These are phyloP conservation scores for Colletotrichum plurivorum DNA, from an alignment of 2,329 filamentous ascomycete species.

Conservation along the genomic window DNA sequence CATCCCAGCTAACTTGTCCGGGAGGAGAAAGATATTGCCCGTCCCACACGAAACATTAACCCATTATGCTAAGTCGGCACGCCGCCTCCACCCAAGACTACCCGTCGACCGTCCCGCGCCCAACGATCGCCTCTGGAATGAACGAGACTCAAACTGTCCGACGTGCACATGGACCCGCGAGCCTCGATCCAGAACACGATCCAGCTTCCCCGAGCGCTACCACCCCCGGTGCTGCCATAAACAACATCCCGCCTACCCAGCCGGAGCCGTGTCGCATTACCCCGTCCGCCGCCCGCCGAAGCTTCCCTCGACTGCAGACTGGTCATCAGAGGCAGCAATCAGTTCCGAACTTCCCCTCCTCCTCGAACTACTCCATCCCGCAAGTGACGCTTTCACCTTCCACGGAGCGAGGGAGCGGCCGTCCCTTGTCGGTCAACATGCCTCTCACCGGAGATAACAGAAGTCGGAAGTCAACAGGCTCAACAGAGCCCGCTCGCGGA, in stretches of 20 bases:
- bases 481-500: slow-evolving; percentile 46
- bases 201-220: slow-evolving; percentile 30
- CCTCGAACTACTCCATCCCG: slow-evolving; percentile 24
- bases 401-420: slow-evolving; percentile 45
- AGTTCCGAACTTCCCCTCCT: slow-evolving; percentile 52
- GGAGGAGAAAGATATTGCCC: slow-evolving; percentile 40
- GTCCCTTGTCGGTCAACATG: slow-evolving; percentile 52
- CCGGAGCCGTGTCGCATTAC: slow-evolving; percentile 27
- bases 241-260: slow-evolving; percentile 37
- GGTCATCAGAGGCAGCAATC: slow-evolving; percentile 53
- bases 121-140: slow-evolving; percentile 39
- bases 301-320: slow-evolving; percentile 21
- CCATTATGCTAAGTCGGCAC: slow-evolving; percentile 53
- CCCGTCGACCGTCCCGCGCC: slow-evolving; percentile 42
- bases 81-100: slow-evolving; percentile 45
- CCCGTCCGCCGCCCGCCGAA: slow-evolving; percentile 21
- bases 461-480: slow-evolving; percentile 45
- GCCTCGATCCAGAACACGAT: slow-evolving; percentile 24
- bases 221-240: slow-evolving; percentile 22
- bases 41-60: slow-evolving; percentile 53
- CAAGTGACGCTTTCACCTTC: slow-evolving; percentile 42
- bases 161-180: slow-evolving; percentile 34
- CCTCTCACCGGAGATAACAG: slow-evolving; percentile 59
- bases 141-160: slow-evolving; percentile 31
- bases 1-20: slow-evolving; percentile 26